Base-by-base conservation (phyloP, 1,284 basidiomycete species). In the Puccinia brachypodii region DNA sequence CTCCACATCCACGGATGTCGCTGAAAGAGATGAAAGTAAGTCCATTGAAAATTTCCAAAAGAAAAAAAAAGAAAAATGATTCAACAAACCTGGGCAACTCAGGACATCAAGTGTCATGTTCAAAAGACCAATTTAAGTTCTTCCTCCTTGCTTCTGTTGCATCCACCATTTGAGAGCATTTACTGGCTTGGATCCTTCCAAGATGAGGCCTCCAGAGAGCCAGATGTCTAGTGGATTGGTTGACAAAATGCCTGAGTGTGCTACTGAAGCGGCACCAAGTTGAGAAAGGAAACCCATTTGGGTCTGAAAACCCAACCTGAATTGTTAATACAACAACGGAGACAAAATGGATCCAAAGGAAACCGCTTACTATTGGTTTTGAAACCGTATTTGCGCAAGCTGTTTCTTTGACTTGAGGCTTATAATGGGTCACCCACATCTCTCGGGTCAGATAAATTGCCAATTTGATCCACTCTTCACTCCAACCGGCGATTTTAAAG, bases 391-490 rank as follows among this genome's bases (percentile, higher is more conserved):
- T 50, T 22, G 38, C 19, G 28, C 11, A n/a, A 42, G 64, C 33
- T 36, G 16, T 25, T n/a, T 14, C 31, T 68, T 16, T 7, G 25
- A 50, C 47, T 11, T 22, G 22, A 50, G 66, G 36, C 42, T 68
- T 68, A 25, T 68, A 68, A 68, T 16, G 11, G 2, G 25, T n/a
- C 33, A 68, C 36, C 66, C 66, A 68, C 66, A 68, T 68, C 13
- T 68, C 66, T 19, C 25, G 66, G 16, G 66, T 14, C 7, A 42
- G 66, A 3, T 33, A 13, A 38, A 44, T 44, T 14, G 36, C 66
- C 40, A n/a, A 36, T 3, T 33, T 11, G 3, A 68, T 68, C 66
- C 66, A 68, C 16, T 68, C 25, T 22, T 36, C 19, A 4, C 28
- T 33, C 66, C 66, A 68, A 44, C 22, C 13, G 6, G 66, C 66